Base-by-base conservation (phyloP, 2,329 filamentous ascomycete species). In the Didymella pomorum region DNA sequence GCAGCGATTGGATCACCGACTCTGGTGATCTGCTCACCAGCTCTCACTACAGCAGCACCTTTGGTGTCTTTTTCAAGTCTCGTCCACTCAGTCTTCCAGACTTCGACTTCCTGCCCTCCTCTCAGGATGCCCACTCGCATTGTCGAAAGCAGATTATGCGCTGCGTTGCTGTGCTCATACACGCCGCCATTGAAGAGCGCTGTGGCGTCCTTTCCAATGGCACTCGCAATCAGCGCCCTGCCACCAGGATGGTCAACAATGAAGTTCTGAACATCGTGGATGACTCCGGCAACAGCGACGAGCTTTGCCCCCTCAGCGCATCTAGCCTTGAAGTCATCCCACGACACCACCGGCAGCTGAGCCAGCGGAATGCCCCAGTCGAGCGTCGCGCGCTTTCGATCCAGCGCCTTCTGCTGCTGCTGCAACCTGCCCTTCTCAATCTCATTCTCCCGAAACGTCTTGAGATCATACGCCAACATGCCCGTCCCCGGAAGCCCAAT, bases 1-100 rank as follows among this genome's bases (percentile, higher is more conserved):
- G 87, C 92, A 60, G 88, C 86, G 53, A 90, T 85, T 26, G 92
- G 91, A 75, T 90, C 86, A 16, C 86, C 80, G 46, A 94, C 86
- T 78, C 91, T 91, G 62, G 93, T 96, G 57, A 91, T 86, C 80
- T 96, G 93, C 65, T 86, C 82, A 46, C 92, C 92, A 65, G 92
- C 91, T 63, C 91, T 89, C 67, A 94, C 84, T 66, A 96, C 91
- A 65, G 89, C 87, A 74, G 89, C 83, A 28, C 91, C 92, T 43
- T 86, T 83, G 14, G 87, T 89, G 74, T 96, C 92, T 73, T 90
- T 92, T 74, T 92, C 85, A 66, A 89, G 87, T 52, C 45, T 47
- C 14, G 20, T 54, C 10, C 52, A 52, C 31, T 64, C 60, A 9
- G 52, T 67, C 65, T 78, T 78, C 76, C 76, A 79, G 3, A 77